Conservation (phyloP, 805 yeast genomes). For the Isabelozyma gotoi region DNA sequence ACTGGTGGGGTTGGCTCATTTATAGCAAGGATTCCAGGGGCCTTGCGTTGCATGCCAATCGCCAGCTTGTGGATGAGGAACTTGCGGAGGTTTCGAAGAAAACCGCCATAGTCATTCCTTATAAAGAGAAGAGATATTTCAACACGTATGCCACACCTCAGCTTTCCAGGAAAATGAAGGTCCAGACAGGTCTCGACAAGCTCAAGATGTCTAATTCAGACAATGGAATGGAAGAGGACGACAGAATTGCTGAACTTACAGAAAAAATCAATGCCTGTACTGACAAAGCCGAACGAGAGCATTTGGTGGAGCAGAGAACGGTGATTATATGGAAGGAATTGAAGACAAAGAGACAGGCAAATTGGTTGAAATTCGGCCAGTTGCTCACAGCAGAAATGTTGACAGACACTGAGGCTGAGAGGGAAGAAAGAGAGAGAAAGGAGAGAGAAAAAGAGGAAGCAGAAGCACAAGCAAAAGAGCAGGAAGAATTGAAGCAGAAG, state of each 20-base stretch:
- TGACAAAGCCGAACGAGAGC: slow-evolving; percentile 7
- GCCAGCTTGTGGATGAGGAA: slow-evolving; percentile 18
- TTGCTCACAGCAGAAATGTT: slow-evolving; percentile 4
- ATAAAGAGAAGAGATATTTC: slow-evolving; percentile 35
- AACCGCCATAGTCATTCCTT: slow-evolving; percentile 21
- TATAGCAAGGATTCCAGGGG: slow-evolving; percentile 34
- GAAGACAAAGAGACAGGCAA: slow-evolving; percentile 16
- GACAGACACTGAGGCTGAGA: neutral
- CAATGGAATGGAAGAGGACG: slow-evolving; percentile 4
- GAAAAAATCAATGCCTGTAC: slow-evolving; percentile 8
- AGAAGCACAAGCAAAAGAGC: slow-evolving; percentile 6
- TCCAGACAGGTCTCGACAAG: slow-evolving; percentile 27
- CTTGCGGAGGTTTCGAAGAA: slow-evolving; percentile 16
- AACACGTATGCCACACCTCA: slow-evolving; percentile 44
- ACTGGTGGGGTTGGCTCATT: slow-evolving; percentile 43
- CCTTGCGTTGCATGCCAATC: slow-evolving; percentile 23
- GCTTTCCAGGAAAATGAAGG: slow-evolving; percentile 39
- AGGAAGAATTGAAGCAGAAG: slow-evolving; percentile 4
- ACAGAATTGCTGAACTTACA: slow-evolving; percentile 7
- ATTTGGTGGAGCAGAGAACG: slow-evolving; percentile 24
- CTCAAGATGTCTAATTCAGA: slow-evolving; percentile 7
- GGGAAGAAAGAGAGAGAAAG: neutral
- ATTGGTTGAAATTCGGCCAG: slow-evolving; percentile 28
- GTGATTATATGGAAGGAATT: slow-evolving; percentile 33
- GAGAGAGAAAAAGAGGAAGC: slow-evolving; percentile 6